Base-by-base conservation (phyloP, 805 yeast genomes). In the Starmerella cellae region DNA sequence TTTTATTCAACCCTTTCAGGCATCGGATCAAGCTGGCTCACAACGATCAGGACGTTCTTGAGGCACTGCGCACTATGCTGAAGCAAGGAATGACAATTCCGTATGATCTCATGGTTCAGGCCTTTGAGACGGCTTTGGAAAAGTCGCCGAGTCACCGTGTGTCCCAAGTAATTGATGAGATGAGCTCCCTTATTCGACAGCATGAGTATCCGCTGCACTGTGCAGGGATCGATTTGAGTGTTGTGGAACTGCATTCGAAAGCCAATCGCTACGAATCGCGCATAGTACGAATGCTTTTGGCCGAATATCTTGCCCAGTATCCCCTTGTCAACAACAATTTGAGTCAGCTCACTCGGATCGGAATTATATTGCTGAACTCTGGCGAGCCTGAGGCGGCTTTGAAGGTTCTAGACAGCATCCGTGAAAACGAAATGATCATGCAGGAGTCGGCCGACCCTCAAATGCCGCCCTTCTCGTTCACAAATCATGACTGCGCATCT, bases 181-280 rank as follows among this genome's bases (percentile, higher is more conserved):
- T 53, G 21, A 18, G 39, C 13, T 5, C 31, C 2, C 32, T 44
- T 21, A 41, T 51, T 27, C 35, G 17, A 10, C 33, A 42, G 14
- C 43, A 28, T 20, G 50, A 43, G n/a, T 48, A 44, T 29, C 49
- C 54, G 5, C 24, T 43, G 21, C 55, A 53, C 35, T 49, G 54
- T 23, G 54, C 55, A 4, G 54, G 49, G 10, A 49, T 47, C 10
- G 56, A 53, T 28, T 26, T 53, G 31, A 46, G 49, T 14, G 38
- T 50, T 35, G 37, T 50, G 3, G 55, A 51, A 41, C 37, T 35
- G 8, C 46, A 47, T 31, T 30, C 44, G 18, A 32, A 40, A 23
- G 37, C 19, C n/a, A 17, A 8, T 6, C 21, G 20, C 17, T 40
- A 26, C 38, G 39, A 44, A 21, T 16, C n/a, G 2, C 37, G 22